phyloP scores from a whole-genome alignment of 331 rosid species.

The Quercus lobata region DNA sequence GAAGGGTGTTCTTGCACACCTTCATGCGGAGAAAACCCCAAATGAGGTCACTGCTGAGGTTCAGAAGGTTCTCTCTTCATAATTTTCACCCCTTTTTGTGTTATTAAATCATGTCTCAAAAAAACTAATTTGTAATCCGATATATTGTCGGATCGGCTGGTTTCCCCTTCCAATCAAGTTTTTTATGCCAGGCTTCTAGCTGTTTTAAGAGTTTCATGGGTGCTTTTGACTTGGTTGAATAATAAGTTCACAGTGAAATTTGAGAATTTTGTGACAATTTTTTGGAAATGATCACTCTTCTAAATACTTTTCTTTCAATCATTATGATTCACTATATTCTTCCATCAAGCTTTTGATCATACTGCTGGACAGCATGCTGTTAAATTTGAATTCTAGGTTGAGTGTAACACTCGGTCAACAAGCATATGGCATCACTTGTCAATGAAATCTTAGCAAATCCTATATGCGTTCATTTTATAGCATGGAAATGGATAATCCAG shows the following conservation, averaged over 20 bases:
- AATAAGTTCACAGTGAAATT: background rate
- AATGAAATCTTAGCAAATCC: background rate
- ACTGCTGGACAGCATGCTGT: background rate
- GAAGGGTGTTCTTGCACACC: conserved; percentile 43
- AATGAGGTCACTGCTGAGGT: conserved; percentile 43
- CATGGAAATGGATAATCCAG: background rate
- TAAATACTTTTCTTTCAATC: background rate
- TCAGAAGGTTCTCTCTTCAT: conserved; percentile 43
- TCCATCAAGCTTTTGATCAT: background rate
- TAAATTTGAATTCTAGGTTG: background rate
- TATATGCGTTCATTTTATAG: background rate
- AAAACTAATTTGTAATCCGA: background rate
- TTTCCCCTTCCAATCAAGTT: background rate
- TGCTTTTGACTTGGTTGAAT: background rate
- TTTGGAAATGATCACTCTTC: background rate
- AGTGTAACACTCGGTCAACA: background rate
- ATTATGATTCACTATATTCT: background rate
- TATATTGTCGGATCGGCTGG: background rate
- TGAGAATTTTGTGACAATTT: background rate
- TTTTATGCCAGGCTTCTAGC: background rate
- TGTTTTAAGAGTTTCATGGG: background rate
- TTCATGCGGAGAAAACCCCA: conserved; percentile 52
- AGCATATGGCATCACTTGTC: background rate
- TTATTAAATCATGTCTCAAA: background rate
- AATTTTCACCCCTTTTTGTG: background rate